Evolutionary conservation across 1,139 yeast species (phyloP).

Genomic region (Candida glucosophila): DNA sequence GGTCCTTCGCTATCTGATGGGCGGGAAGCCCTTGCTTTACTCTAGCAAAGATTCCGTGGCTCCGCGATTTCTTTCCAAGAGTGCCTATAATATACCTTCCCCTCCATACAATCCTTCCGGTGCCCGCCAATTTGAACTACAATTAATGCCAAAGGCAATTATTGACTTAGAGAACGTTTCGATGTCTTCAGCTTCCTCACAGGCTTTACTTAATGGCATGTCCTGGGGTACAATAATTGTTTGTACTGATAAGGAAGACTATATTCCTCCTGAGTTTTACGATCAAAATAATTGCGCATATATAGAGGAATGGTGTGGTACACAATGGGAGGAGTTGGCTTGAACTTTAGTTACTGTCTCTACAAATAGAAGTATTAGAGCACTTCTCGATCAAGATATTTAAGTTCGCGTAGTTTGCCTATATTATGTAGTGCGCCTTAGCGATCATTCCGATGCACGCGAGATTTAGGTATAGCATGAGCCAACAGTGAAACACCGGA

Average conservation of each 20-base stretch:
- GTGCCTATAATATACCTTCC: slow-evolving; percentile 30
- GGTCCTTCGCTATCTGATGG: slow-evolving; percentile 72
- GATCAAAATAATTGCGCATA: slow-evolving; percentile 66
- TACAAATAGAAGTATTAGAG: too few species aligned
- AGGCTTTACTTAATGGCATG: slow-evolving; percentile 65
- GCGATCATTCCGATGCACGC: too few species aligned
- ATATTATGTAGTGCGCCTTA: too few species aligned
- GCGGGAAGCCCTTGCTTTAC: slow-evolving; percentile 68
- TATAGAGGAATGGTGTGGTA: slow-evolving; percentile 85
- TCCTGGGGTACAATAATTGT: slow-evolving; percentile 95
- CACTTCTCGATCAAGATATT: too few species aligned
- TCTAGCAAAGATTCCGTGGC: slow-evolving; percentile 52
- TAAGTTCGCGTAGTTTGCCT: too few species aligned
- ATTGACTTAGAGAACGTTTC: slow-evolving; percentile 57
- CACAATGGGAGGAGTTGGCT: slow-evolving; percentile 81
- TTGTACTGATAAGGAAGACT: slow-evolving; percentile 72
- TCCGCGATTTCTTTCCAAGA: slow-evolving; percentile 25
- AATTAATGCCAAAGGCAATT: slow-evolving; percentile 89
- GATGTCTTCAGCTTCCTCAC: slow-evolving; percentile 22
- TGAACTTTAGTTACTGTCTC: too few species aligned
- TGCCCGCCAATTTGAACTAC: slow-evolving; percentile 67
- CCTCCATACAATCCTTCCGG: slow-evolving; percentile 60
- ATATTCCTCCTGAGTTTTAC: slow-evolving; percentile 46
- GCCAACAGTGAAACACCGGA: too few species aligned
- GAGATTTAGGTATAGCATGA: too few species aligned